Evolutionary conservation across 176 grass and related monocot genomes (phyloP).

Genomic region (Triticum timopheevii): DNA sequence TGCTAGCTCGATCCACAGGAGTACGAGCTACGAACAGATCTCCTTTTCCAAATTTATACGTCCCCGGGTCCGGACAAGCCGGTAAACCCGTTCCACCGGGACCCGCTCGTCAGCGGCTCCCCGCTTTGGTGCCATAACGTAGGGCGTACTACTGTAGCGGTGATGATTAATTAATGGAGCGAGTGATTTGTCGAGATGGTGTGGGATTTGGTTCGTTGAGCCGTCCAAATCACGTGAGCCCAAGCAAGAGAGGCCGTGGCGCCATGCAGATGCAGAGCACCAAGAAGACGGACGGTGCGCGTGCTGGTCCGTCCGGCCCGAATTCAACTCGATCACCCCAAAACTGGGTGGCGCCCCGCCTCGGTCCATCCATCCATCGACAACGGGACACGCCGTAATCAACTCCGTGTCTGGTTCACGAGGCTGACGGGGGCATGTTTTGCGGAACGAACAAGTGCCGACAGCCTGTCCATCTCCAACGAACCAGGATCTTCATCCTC

Average conservation of each 20-base stretch:
- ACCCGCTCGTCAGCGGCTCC: not conserved
- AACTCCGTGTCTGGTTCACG: not conserved
- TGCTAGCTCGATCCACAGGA: not conserved
- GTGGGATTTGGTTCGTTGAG: conserved; percentile 19
- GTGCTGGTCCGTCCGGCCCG: not conserved
- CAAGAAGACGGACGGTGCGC: not conserved
- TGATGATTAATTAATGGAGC: too few species aligned
- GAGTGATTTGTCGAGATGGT: not conserved
- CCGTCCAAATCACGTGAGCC: conserved; percentile 46
- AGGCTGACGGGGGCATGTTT: conserved; percentile 14
- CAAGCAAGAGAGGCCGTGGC: too few species aligned
- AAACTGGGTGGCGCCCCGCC: not conserved
- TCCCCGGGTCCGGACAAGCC: too few species aligned
- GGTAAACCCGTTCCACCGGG: too few species aligned
- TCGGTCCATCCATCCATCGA: not conserved
- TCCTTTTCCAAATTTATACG: not conserved
- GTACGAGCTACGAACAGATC: not conserved
- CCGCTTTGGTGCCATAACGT: not conserved
- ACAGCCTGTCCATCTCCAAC: not conserved
- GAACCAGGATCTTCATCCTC: too few species aligned
- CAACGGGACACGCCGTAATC: not conserved
- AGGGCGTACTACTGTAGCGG: not conserved
- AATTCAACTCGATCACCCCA: not conserved
- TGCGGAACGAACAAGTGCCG: not conserved
- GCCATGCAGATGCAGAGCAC: too few species aligned